Evolutionary conservation across 768 basidiomycete genomes (phyloP).

Genomic region (Ramaria rubella): DNA sequence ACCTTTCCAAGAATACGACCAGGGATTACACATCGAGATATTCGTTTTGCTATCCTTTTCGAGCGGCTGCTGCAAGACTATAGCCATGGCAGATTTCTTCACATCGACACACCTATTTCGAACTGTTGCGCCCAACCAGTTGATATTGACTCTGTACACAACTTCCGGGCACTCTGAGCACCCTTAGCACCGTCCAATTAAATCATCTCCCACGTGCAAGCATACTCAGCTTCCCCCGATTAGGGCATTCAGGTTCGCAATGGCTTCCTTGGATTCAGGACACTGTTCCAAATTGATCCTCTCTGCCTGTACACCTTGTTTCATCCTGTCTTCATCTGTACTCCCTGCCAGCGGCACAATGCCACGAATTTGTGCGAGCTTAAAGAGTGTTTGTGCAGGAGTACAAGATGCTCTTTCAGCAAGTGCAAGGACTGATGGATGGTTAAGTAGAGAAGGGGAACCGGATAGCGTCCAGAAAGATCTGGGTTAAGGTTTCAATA

Average conservation of each 20-base stretch:
- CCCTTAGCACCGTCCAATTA: not conserved
- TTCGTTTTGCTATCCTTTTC: conserved; percentile 41
- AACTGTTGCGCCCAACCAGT: not conserved
- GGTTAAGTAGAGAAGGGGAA: conserved; percentile 54
- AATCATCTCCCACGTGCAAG: not conserved
- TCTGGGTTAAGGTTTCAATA: conserved; percentile 32
- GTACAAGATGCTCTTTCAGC: conserved; percentile 46
- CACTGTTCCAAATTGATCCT: conserved; percentile 30
- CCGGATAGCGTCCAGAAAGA: conserved; percentile 86
- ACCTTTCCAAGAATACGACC: conserved; percentile 14
- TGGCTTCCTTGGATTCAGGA: conserved; percentile 21
- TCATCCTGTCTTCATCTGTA: conserved; percentile 59
- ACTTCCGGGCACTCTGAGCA: not conserved
- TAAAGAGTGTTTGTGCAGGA: conserved; percentile 60
- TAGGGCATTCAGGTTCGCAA: conserved; percentile 15
- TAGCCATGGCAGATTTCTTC: not conserved
- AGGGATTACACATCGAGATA: conserved; percentile 45
- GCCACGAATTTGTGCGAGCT: conserved; percentile 56
- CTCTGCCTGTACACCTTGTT: conserved; percentile 49
- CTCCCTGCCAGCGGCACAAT: conserved; percentile 76
- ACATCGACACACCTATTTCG: not conserved
- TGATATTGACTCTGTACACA: conserved; percentile 4
- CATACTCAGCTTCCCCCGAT: not conserved
- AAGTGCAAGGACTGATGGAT: conserved; percentile 40
- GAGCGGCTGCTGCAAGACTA: conserved; percentile 23